Conservation (phyloP, 768 basidiomycete genomes). For the Tricholoma sp. region DNA sequence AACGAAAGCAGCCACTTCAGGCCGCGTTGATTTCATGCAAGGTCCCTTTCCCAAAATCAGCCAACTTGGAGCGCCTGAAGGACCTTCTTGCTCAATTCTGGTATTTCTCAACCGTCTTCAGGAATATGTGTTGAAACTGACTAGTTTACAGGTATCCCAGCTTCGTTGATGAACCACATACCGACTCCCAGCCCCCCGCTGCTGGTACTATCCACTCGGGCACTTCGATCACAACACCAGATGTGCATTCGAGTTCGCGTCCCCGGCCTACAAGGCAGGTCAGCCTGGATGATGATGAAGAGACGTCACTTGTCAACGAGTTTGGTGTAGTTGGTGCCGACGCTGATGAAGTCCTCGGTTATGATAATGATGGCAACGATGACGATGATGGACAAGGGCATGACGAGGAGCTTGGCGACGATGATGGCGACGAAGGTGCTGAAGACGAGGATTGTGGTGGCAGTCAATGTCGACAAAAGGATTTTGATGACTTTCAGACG, state of each 20-base stretch:
- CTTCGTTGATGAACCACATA: not conserved
- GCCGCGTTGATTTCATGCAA: not conserved
- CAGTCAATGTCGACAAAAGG: too few species aligned
- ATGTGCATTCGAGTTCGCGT: not conserved
- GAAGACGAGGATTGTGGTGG: not conserved
- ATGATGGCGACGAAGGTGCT: not conserved
- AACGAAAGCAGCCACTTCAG: not conserved
- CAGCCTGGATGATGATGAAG: not conserved
- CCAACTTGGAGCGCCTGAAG: not conserved
- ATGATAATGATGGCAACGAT: constrained; percentile 1
- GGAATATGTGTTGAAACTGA: not conserved
- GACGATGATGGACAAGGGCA: not conserved
- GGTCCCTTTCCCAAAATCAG: not conserved
- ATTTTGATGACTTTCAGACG: constrained; percentile 8
- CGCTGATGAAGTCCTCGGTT: not conserved
- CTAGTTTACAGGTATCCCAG: not conserved
- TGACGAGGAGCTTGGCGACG: not conserved
- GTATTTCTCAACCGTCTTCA: not conserved
- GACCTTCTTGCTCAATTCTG: not conserved
- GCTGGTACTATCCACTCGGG: too few species aligned
- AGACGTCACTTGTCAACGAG: not conserved
- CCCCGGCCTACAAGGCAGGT: not conserved
- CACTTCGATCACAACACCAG: not conserved
- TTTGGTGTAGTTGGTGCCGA: constrained; percentile 2
- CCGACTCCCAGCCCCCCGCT: not conserved